Percentiles rank a stretch among this genome's conserved stretches.
These are phyloP conservation scores for Golubevia pallescens DNA, from an alignment of 1,284 basidiomycete genomes.

Conservation along the genomic window DNA sequence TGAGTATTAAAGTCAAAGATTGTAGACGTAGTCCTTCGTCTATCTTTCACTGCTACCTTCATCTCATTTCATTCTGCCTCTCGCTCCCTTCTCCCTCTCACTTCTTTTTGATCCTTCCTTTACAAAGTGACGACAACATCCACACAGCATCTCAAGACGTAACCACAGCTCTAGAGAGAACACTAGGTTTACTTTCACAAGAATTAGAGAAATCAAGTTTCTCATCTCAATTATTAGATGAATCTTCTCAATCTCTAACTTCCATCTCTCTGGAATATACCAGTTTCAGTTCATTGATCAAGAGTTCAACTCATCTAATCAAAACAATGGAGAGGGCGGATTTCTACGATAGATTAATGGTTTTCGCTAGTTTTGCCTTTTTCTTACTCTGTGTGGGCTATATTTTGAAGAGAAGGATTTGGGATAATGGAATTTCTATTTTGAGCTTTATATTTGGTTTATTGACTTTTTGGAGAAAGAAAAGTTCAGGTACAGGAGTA, in stretches of 20 bases:
- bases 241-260: constrained; percentile 45
- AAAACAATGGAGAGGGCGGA: constrained; percentile 59
- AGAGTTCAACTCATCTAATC: constrained; percentile 48
- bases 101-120: too few relatives aligned
- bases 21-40: too few relatives aligned
- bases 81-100: too few relatives aligned
- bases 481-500: too few relatives aligned
- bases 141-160: constrained; percentile 52
- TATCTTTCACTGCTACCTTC: too few relatives aligned
- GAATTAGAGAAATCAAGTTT: constrained; percentile 59
- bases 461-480: constrained; percentile 16
- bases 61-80: too few relatives aligned
- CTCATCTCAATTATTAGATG: constrained; percentile 53
- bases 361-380: constrained; percentile 39
- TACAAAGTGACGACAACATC: constrained; percentile 32
- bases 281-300: constrained; percentile 43
- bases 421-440: constrained; percentile 42
- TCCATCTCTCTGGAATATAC: constrained; percentile 46
- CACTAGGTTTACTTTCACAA: constrained; percentile 49
- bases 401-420: constrained; percentile 53
- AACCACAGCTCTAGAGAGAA: constrained; percentile 48
- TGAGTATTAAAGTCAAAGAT: too few relatives aligned
- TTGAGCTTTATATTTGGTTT: constrained; percentile 31
- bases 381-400: constrained; percentile 49
- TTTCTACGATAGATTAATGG: constrained; percentile 40